phyloP scores from a whole-genome alignment of 2,329 filamentous ascomycete genomes.

The Hymenoscyphus fructigenus region DNA sequence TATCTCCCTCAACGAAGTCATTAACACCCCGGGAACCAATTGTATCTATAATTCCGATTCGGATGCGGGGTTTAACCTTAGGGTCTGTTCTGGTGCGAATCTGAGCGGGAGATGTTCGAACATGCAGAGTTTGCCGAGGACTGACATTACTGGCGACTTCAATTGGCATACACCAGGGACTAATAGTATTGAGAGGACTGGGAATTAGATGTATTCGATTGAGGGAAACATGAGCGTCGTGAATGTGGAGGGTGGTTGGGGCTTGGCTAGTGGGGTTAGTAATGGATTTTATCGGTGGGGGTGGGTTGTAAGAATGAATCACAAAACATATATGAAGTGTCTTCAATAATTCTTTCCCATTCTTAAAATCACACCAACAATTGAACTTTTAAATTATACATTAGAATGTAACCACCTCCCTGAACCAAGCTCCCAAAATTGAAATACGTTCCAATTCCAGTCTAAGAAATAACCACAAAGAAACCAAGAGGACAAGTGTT shows the following conservation, averaged over 20 bases:
- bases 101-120: background rate
- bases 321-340: too few species aligned
- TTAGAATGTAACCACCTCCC: too few species aligned
- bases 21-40: background rate
- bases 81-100: background rate
- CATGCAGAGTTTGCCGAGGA: background rate
- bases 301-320: too few species aligned
- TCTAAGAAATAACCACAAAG: constrained; percentile 40
- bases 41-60: background rate
- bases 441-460: background rate
- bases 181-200: background rate
- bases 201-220: background rate
- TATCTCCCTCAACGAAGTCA: background rate
- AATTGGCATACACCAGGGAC: background rate
- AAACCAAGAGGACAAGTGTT: constrained; percentile 21
- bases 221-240: background rate
- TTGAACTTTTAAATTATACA: too few species aligned
- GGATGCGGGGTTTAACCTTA: background rate
- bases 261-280: background rate
- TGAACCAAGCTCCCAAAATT: too few species aligned
- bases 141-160: background rate
- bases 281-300: too few species aligned
- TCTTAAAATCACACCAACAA: too few species aligned
- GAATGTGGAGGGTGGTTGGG: background rate
- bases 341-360: too few species aligned